These are phyloP conservation scores for Phytophthora pisi DNA, from an alignment of 352 stramenopile species.

Conservation along the genomic window DNA sequence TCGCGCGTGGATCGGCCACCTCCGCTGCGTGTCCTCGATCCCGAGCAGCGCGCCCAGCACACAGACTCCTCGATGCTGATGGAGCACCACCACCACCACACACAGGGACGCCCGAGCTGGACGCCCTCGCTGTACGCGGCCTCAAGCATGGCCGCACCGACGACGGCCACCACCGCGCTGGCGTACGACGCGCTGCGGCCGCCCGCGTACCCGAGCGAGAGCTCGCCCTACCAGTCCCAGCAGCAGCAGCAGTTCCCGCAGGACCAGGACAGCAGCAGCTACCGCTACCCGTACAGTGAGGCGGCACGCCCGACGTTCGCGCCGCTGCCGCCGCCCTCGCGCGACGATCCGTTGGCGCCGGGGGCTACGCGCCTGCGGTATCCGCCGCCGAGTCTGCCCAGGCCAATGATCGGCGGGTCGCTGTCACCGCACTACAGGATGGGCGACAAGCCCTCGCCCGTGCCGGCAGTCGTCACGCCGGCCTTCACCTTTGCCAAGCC, in stretches of 20 bases:
- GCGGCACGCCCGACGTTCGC: conserved; percentile 24
- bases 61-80: conserved; percentile 23
- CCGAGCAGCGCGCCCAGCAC: background rate
- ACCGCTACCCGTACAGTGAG: conserved; percentile 29
- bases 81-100: conserved; percentile 30
- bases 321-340: conserved; percentile 28
- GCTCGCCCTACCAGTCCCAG: conserved; percentile 14
- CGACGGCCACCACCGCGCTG: conserved; percentile 5
- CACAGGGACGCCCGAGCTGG: conserved; percentile 36
- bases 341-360: conserved; percentile 11
- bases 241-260: conserved; percentile 17
- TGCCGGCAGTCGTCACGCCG: conserved; percentile 10
- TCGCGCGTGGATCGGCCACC: conserved; percentile 6
- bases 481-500: conserved; percentile 19
- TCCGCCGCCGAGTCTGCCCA: conserved; percentile 28
- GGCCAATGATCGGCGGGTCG: conserved; percentile 23
- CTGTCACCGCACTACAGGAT: conserved; percentile 25
- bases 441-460: conserved; percentile 14
- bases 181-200: conserved; percentile 29
- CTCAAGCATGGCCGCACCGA: background rate
- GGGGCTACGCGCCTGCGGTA: conserved; percentile 20
- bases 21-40: conserved; percentile 20
- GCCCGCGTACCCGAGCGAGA: conserved; percentile 14
- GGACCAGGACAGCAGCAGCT: conserved; percentile 24
- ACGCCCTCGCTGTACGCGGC: conserved; percentile 25